phyloP scores from a whole-genome alignment of 257 asterid genomes.

The Cordia subcordata region DNA sequence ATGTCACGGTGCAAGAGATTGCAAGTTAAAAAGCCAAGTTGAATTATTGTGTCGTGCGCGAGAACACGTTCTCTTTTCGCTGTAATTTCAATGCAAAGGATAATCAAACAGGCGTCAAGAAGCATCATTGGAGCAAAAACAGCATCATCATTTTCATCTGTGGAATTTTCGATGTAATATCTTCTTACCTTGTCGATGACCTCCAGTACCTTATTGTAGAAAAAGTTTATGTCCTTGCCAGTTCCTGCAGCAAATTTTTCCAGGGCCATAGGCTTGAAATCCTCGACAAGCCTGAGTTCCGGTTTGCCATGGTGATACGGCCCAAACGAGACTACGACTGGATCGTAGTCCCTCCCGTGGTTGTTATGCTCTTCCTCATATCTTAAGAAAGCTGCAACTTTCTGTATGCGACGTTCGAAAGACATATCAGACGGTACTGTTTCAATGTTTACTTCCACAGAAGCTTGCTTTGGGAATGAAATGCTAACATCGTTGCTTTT shows the following conservation, averaged over 20 bases:
- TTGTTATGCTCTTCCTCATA: not conserved
- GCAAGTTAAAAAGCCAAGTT: conserved; percentile 5
- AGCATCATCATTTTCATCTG: not conserved
- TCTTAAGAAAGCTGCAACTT: conserved; percentile 15
- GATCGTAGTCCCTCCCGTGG: conserved; percentile 13
- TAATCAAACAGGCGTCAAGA: conserved; percentile 6
- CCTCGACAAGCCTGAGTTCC: conserved; percentile 18
- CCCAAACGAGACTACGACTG: conserved; percentile 24
- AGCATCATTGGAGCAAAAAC: conserved; percentile 25
- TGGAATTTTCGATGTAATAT: conserved; percentile 14
- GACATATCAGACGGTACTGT: not conserved
- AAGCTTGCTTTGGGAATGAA: too few species aligned
- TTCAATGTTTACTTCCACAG: too few species aligned
- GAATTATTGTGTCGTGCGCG: not conserved
- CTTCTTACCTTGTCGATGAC: conserved; percentile 7
- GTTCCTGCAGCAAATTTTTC: conserved; percentile 11
- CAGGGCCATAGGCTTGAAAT: conserved; percentile 17
- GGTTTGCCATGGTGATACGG: conserved; percentile 27
- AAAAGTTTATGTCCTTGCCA: not conserved
- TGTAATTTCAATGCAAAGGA: not conserved
- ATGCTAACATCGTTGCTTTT: too few species aligned
- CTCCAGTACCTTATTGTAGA: conserved; percentile 9
- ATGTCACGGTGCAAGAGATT: conserved; percentile 6
- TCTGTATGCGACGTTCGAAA: not conserved
- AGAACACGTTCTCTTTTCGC: not conserved